Evolutionary conservation across 768 basidiomycete species (phyloP), one percentile per base, ranked within the genome.

Genomic region (Mycena vitilis): DNA sequence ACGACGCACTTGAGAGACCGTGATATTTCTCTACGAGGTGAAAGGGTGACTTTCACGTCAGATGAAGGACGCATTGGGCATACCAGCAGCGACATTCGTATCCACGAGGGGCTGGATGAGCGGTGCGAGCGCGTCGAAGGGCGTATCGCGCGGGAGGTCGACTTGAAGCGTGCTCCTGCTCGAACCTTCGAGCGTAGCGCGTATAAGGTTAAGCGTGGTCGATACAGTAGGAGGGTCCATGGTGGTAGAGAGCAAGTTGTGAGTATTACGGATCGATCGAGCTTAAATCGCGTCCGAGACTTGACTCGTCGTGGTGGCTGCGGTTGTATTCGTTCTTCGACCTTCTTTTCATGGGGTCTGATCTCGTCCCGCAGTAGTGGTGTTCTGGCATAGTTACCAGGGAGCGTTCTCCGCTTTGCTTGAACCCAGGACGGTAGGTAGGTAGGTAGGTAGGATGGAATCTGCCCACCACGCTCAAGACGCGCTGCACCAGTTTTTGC

Each of bases 131-230:
- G 30, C 16, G 25, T 44, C 25, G 16, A 30, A 45, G 8, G 56
- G 56, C 30, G 56, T 55, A 22, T 55, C 56, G 42, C 44, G 56
- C 4, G 56, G 56, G 25, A 58, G 42, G 23, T 45, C 9, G 23
- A 15, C 42, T 20, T 45, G 15, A 23, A 58, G 16, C 30, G 56
- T 58, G 23, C 16, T 58, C 42, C 45, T 25, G 38, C 25, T 10
- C 6, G 56, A 58, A 7, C 25, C 25, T 6, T 23, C n/a, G n/a
- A 10, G 4, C 23, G 45, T 13, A 34, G 15, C 42, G 18, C 36
- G 42, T 30, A 23, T 58, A 45, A 58, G 15, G 16, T 58, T 58
- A 23, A 58, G 15, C 30, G 25, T 58, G 20, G 56, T 58, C 23
- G 23, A 20, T 2, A 45, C 15, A 9, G 42, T 45, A 45, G 49